phyloP scores from a whole-genome alignment of 2,329 filamentous ascomycete genomes.

The Diaporthe citrichinensis region DNA sequence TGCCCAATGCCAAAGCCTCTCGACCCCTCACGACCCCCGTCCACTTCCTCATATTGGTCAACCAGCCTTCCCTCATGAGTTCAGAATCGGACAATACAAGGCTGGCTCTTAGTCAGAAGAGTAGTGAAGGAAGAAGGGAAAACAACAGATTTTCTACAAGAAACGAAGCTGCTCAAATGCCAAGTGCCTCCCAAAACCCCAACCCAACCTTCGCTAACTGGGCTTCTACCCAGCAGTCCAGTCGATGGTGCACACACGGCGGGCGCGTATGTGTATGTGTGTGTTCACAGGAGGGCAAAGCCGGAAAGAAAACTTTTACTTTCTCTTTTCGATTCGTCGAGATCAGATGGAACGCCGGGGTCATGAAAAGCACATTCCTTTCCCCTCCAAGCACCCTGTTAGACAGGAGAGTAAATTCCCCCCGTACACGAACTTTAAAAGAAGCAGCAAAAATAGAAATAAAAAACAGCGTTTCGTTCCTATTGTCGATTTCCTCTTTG shows the following conservation, averaged over 20 bases:
- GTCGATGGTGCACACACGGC: background rate
- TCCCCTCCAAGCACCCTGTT: background rate
- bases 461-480: conserved; percentile 25
- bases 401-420: background rate
- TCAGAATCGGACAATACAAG: background rate
- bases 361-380: conserved; percentile 8
- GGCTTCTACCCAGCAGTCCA: conserved; percentile 11
- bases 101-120: background rate
- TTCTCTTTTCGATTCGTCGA: background rate
- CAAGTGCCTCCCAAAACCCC: background rate
- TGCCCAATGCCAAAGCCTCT: background rate
- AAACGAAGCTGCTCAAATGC: conserved; percentile 28
- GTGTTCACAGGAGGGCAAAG: background rate
- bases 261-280: background rate
- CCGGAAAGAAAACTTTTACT: background rate
- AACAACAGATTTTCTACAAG: conserved; percentile 31
- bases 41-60: background rate
- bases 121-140: background rate
- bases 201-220: background rate
- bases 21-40: background rate
- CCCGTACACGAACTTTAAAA: background rate
- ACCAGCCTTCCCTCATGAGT: background rate
- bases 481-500: conserved; percentile 26
- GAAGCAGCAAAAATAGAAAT: background rate
- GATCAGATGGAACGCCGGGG: background rate